Percentiles rank a stretch among this genome's conserved stretches.
Evolutionary conservation across 2,329 filamentous ascomycete genomes (phyloP).

Genomic region (Calonectria multiphialidica): DNA sequence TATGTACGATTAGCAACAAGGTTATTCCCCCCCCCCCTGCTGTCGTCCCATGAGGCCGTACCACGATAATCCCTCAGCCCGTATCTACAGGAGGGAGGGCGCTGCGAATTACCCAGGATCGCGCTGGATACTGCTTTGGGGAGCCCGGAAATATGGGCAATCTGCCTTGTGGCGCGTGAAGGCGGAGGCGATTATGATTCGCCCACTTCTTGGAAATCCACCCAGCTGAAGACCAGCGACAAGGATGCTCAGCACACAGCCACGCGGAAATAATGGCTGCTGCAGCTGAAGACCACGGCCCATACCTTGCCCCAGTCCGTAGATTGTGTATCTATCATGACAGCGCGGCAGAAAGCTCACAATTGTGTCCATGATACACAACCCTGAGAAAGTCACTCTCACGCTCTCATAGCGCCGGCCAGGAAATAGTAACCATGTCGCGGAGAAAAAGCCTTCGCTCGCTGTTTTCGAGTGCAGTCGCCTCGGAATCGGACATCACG

Average conservation of each 20-base stretch:
- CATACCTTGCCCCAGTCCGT: neutral
- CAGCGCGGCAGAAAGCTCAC: neutral
- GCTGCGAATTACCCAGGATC: neutral
- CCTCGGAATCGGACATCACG: neutral
- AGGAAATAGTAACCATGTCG: neutral
- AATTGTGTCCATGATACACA: too few species aligned
- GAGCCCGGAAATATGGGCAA: neutral
- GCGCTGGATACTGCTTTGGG: neutral
- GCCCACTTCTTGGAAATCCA: neutral
- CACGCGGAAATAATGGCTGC: neutral
- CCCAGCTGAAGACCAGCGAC: neutral
- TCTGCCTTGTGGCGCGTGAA: neutral
- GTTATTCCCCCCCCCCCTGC: too few species aligned
- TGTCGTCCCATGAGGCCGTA: neutral
- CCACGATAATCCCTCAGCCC: neutral
- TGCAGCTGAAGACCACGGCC: neutral
- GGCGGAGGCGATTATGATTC: neutral
- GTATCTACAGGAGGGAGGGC: neutral
- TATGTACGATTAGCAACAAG: neutral
- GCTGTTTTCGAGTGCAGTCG: neutral
- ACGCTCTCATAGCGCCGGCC: too few species aligned
- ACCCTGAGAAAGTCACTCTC: too few species aligned
- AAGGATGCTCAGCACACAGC: neutral
- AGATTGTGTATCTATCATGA: neutral
- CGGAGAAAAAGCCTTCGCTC: neutral